Base-by-base conservation (phyloP, 306 rosid species). In the Medicago ruthenica region DNA sequence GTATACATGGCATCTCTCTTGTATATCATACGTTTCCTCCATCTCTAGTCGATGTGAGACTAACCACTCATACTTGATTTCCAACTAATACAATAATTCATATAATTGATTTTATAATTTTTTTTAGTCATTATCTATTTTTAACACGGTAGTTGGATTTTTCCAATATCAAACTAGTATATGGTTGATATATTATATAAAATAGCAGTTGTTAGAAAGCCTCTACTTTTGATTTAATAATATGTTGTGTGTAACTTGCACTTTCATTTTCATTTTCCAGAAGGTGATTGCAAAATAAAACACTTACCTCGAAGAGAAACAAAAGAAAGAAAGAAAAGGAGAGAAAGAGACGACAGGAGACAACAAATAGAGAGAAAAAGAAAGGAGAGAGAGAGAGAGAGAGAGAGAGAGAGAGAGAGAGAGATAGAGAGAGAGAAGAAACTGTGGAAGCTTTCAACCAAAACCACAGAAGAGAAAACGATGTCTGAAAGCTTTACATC, bases 401-500 rank as follows among this genome's bases (percentile, higher is more conserved):
- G 69, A n/a, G 41, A 76, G 76, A 72, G 81, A 66, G 60, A 39
- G 58, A 22, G 73, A 44, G 51, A 40, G 74, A n/a, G 2, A 57
- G 31, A 55, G 66, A 0, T 73, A 15, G 80, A 39, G 79, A 66
- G 51, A 75, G 80, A 64, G 67, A 61, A 37, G 65, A 51, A 77
- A 70, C 83, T 73, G 84, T 83, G 61, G 86, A 89, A 85, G 54
- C 44, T 36, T 12, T 87, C 90, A 89, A 88, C 87, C 94, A 77
- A 79, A 86, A 78, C 82, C 88, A 69, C 84, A 77, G 81, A 79
- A 84, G 83, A 58, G 76, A 94, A 87, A 94, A 92, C 87, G 92
- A 90, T 92, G 90, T 88, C 90, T 79, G 66, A 83, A 86, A 84
- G 83, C 86, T 88, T 88, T 82, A 81, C 89, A 80, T 85, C 89